A percentile compares a stretch with the other conserved stretches of the same genome.
These are phyloP conservation scores for Plasmodium gonderi DNA, from an alignment of 169 alveolate genomes.

Conservation along the genomic window DNA sequence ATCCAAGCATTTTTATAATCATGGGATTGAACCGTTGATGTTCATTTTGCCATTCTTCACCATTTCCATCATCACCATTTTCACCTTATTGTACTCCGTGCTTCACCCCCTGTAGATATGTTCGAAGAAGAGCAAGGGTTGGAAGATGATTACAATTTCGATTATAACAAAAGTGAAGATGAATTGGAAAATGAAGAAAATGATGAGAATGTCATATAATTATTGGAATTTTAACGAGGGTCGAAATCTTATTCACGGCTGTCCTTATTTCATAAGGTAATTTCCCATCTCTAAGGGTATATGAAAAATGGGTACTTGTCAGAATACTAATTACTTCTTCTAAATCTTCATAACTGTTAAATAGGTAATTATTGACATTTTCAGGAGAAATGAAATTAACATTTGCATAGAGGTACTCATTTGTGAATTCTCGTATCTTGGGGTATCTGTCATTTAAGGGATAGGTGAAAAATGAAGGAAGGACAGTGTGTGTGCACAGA, in stretches of 20 bases:
- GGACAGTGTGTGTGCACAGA: too few relatives aligned
- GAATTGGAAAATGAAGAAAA: constrained; percentile 66
- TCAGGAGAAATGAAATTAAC: constrained; percentile 58
- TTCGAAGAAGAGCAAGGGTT: constrained; percentile 48
- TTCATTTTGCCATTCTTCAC: too few relatives aligned
- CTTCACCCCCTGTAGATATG: not conserved
- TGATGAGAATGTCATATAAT: constrained; percentile 72
- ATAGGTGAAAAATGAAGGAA: not conserved
- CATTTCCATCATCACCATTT: too few relatives aligned
- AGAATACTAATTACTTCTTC: constrained; percentile 17
- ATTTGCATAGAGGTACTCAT: constrained; percentile 53
- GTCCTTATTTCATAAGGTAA: not conserved
- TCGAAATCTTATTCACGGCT: constrained; percentile 33
- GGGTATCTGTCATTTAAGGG: constrained; percentile 39
- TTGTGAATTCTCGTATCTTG: constrained; percentile 70
- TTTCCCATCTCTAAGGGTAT: not conserved
- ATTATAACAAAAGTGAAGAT: constrained; percentile 70
- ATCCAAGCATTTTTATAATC: too few relatives aligned
- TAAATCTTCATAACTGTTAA: constrained; percentile 56
- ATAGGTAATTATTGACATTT: constrained; percentile 42
- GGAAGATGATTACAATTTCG: constrained; percentile 67
- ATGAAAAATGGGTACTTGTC: constrained; percentile 51
- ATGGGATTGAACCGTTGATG: too few relatives aligned
- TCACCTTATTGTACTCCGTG: not conserved
- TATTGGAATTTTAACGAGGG: constrained; percentile 10